phyloP scores from a whole-genome alignment of 345 rosid genomes.

The Brassica rapa region DNA sequence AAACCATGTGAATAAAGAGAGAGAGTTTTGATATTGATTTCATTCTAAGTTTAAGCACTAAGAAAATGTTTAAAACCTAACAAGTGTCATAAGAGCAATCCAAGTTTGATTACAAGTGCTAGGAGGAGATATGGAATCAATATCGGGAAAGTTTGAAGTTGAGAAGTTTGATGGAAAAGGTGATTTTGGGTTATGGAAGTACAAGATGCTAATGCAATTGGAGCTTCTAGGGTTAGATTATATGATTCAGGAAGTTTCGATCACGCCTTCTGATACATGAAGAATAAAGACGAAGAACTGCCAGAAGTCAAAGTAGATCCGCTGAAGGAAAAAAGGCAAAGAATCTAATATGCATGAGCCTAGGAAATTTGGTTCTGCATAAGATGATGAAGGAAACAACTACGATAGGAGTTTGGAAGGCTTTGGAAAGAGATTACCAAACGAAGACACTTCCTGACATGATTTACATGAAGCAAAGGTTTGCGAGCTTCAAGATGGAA shows the following conservation, averaged over 20 bases:
- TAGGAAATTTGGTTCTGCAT: not conserved
- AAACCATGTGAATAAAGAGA: too few species aligned
- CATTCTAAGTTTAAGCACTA: too few species aligned
- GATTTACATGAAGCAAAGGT: too few species aligned
- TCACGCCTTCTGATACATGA: not conserved
- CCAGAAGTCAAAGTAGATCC: not conserved
- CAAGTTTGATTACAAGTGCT: too few species aligned
- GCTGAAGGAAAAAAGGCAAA: not conserved
- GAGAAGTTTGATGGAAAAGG: not conserved
- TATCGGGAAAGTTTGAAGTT: not conserved
- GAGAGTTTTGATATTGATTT: too few species aligned
- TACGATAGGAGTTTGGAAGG: not conserved
- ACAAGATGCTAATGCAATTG: not conserved
- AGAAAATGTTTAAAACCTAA: too few species aligned
- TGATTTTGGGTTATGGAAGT: not conserved
- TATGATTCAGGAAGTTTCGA: not conserved
- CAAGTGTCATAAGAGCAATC: too few species aligned
- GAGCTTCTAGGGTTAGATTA: too few species aligned
- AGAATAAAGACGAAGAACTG: not conserved
- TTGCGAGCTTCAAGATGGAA: too few species aligned
- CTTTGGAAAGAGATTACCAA: too few species aligned
- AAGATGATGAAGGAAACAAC: not conserved
- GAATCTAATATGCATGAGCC: not conserved
- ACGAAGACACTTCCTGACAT: too few species aligned
- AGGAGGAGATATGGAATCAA: not conserved